Base-by-base conservation (phyloP, 1,139 yeast species). In the Zygoascus sp. region DNA sequence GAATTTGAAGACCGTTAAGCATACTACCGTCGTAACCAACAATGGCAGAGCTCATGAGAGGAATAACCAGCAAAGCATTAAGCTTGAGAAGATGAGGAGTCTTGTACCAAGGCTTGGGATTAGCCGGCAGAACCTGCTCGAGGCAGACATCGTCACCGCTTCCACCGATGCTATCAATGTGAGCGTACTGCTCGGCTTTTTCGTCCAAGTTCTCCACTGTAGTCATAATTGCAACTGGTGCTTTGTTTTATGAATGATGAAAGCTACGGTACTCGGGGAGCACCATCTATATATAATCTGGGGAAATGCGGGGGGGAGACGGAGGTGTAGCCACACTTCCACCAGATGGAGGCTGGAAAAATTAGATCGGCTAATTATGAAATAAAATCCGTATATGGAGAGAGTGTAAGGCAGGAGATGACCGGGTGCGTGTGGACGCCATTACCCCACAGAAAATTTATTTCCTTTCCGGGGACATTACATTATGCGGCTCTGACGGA, bases 1-100 rank as follows among this genome's bases (percentile, higher is more conserved):
- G 63, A 6, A 75, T 62, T 57, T 76, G 81, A 49, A 77, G 64
- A 39, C 79, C 79, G 55, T 76, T 77, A 60, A 76, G 60, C 65
- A 76, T 62, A 4, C 76, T 70, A 40, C 78, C 77, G 60, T 77
- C 81, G 52, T 69, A 77, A 25, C 81, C 81, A 38, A 68, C 69
- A 53, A 70, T 72, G 4, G 50, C 19, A 5, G 34, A 20, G 21
- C 36, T 27, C 25, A 43, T 8, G 5, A 47, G 23, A 15, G 39
- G 42, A 2, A 36, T 16, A 7, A 39, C 32, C 32, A 47, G 7
- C 20, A 27, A 20, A 23, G 38, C 16, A 21, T 47, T 42, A 3
- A 47, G 50, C 37, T 54, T 50, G 7, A 66, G 50, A 45, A 76
- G 61, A 52, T 75, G 73, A 8, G 68, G 61, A 23, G 66, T 66